Evolutionary conservation across 2,329 filamentous ascomycete genomes (phyloP), one percentile per base, ranked within the genome.

Genomic region (Aspergillus sp.): DNA sequence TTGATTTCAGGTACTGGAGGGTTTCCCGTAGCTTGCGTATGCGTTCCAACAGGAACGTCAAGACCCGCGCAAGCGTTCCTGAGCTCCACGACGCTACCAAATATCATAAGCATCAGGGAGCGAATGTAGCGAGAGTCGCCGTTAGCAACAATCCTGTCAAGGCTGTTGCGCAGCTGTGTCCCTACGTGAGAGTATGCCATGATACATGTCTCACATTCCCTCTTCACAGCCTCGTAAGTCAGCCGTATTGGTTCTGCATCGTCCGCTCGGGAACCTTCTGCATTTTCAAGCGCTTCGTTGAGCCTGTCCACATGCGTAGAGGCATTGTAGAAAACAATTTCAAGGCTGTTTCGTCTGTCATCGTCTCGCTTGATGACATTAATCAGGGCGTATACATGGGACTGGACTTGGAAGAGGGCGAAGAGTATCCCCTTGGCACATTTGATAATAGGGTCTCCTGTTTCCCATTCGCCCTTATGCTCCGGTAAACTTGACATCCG

Each of bases 401-500:
- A 76, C 59, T 81, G 77, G 17, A 81, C 70, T 56, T 84, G 82
- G 40, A 81, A 82, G 31, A 85, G 73, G 6, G 82, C 79, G 63
- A 83, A 84, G 3, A 84, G 70, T 37, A 84, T 80, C 40, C 80
- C 81, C 61, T 81, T 84, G 27, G 81, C 81, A 52, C 81, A 78
- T 67, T 84, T 81, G n/a, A 85, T 77, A 12, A 84, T 74, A 15
- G 81, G 81, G 43, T 81, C 77, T 19, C 74, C 75, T 3, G 75
- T 73, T 58, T 76, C 75, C 56, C 72, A 77, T 59, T 79, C 77
- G 21, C 78, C 76, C 62, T 80, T 81, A 52, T 84, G 79, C 68
- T 84, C 82, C n/a, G 80, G 81, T 12, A 85, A 73, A 64, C 83
- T 84, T 35, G 82, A 84, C 64, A 85, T 74, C 17, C 82, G 80